Percentiles rank a stretch among this genome's conserved stretches.
Conservation (phyloP, 2,329 filamentous ascomycete genomes). For the Aureobasidium sp. region DNA sequence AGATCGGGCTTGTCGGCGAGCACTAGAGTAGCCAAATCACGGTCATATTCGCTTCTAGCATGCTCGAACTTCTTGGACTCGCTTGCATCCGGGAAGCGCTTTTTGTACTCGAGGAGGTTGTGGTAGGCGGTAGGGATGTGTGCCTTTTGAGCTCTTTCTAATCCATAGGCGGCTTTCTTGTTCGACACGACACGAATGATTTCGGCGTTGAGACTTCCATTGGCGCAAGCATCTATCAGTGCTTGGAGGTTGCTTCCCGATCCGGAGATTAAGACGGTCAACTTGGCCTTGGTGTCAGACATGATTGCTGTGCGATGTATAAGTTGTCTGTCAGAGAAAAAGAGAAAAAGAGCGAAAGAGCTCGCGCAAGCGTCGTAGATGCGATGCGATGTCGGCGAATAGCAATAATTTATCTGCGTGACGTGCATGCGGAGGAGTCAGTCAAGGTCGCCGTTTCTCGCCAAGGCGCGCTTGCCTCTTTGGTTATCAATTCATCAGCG, state of each 20-base stretch:
- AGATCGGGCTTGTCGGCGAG: constrained; percentile 61
- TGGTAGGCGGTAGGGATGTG: constrained; percentile 71
- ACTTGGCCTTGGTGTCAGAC: constrained; percentile 6
- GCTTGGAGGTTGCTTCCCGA: constrained; percentile 75
- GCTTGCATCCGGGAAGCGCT: constrained; percentile 52
- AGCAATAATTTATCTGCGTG: neutral
- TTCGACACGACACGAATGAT: constrained; percentile 61
- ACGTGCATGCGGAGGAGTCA: neutral
- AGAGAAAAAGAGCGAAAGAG: neutral
- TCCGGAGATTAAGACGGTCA: constrained; percentile 52
- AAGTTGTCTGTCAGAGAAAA: neutral
- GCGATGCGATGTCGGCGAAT: constrained; percentile 11
- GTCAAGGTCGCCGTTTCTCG: constrained; percentile 1
- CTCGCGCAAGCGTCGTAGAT: neutral
- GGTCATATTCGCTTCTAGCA: constrained; percentile 65
- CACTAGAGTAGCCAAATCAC: constrained; percentile 63
- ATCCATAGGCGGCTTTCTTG: constrained; percentile 57
- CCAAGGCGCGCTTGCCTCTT: constrained; percentile 14
- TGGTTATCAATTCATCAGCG: constrained; percentile 1
- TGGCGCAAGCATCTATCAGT: constrained; percentile 55
- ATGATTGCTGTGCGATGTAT: neutral
- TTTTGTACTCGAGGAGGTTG: constrained; percentile 72
- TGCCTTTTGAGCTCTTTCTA: constrained; percentile 53
- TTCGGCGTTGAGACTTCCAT: constrained; percentile 41
- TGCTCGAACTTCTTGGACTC: constrained; percentile 24